Conservation (phyloP, 23 red algal genomes). For the Agarophyton chilense region DNA sequence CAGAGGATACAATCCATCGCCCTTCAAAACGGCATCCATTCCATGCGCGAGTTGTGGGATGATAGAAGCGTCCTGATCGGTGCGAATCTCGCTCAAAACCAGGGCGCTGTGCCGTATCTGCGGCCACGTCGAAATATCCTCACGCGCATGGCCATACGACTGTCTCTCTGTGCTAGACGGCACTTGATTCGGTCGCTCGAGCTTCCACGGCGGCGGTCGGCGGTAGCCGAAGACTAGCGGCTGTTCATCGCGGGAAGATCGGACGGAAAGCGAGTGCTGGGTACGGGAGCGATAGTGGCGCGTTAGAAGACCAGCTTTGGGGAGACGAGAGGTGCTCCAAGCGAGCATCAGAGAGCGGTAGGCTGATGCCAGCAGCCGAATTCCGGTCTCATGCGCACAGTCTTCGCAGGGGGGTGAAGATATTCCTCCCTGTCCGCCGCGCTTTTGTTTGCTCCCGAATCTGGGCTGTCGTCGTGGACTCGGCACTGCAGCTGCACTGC, state of each 20-base stretch:
- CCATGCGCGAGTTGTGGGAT: constrained; percentile 76
- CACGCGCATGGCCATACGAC: not conserved
- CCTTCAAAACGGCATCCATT: constrained; percentile 58
- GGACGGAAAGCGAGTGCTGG: not conserved
- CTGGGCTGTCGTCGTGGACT: too few species aligned
- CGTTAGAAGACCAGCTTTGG: not conserved
- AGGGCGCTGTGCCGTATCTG: not conserved
- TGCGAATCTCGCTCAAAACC: not conserved
- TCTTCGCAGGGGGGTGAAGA: too few species aligned
- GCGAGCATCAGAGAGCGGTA: not conserved
- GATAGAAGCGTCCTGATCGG: constrained; percentile 6
- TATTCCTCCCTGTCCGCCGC: too few species aligned
- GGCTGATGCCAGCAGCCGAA: too few species aligned
- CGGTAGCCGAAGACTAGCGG: constrained; percentile 3
- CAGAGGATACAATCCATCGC: constrained; percentile 72
- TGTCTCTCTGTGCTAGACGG: not conserved
- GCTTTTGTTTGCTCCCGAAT: too few species aligned
- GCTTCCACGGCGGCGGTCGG: constrained; percentile 25
- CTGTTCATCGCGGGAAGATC: not conserved
- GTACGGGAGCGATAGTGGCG: not conserved
- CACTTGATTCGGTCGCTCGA: not conserved
- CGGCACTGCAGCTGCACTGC: too few species aligned
- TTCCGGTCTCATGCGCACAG: too few species aligned
- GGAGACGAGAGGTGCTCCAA: not conserved
- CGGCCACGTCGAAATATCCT: not conserved